Base-by-base conservation (phyloP, 805 yeast genomes). In the Torulaspora indica region DNA sequence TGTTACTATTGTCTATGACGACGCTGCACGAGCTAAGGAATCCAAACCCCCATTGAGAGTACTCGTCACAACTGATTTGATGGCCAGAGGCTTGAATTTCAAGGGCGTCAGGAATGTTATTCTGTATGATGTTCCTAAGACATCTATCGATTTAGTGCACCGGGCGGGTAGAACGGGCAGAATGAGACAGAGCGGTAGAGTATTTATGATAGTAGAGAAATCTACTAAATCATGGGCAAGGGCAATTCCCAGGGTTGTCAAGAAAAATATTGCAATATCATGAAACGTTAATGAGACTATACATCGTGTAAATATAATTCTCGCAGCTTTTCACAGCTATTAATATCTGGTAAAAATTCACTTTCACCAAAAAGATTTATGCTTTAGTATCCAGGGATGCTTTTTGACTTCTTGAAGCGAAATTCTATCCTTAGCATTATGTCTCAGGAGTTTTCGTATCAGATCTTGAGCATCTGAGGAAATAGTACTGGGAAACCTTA, bases 161-260 rank as follows among this genome's bases (percentile, higher is more conserved):
- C 72, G 98, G 49, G 83, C 87, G 1, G 98, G 98, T 1, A 77
- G 98, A 67, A 91, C 97, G 0, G 97, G 96, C 2, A 71, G 98
- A 61, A 82, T 90, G 85, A 85, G 84, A 35, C 88, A 83, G 57
- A 74, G 83, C 29, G 98, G 98, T 10, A 75, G 96, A 48, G 96
- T 87, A 1, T 82, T 88, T 50, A 70, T 93, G 57, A 78, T 91
- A 40, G 82, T 83, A 22, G 83, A 81, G 49, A 80, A 81, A 49
- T 64, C 73, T 38, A 73, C 76, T n/a, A 82, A 82, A 54, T 74
- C 85, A 4, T 88, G 95, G 88, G 82, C 88, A 22, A 81, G 79
- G 56, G 95, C 93, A 2, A 70, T 89, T 37, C 89, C 89, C 22
- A 79, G 74, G 42, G 81, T 83, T 2, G 72, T 85, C 25, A 76